Evolutionary conservation across 768 basidiomycete genomes (phyloP), one percentile per base, ranked within the genome.

Genomic region (Gautieria morchelliformis): DNA sequence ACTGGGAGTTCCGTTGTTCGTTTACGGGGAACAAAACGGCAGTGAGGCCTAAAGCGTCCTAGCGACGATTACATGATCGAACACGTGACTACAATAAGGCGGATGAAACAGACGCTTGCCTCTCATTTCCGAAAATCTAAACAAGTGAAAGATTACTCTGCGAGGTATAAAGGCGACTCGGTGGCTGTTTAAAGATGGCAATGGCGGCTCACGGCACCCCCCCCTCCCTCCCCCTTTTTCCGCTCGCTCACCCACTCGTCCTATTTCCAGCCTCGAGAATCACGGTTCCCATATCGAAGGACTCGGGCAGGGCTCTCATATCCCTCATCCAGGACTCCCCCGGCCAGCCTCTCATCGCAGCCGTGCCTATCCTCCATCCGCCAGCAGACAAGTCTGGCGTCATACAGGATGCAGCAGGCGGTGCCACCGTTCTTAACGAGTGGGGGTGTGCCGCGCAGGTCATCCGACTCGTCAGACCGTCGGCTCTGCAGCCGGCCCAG

Each of bases 381-480:
- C 59, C 60, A n/a, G 53, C 60, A 33, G 57, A 66, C 58, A 45
- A 32, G n/a, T 5, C 41, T 30, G 53, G 45, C 19, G 58, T 58
- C 53, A 32, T 39, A 44, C 35, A 63, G 59, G 66, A 66, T n/a
- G 47, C 61, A 10, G 35, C 15, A 1, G 53, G 27, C 51, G 17
- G 59, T n/a, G 65, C 63, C 8, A 61, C 67, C n/a, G 59, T 56
- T 14, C 65, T 75, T 10, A 71, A 81, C 35, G 77, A 80, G 42
- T 84, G 79, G 74, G 89, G 84, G 0, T 82, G 83, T 9, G 81
- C 85, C 10, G 85, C 88, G 10, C 81, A 85, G 33, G 78, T 92
- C 42, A 72, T 85, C 6, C 80, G 87, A 11, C 75, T 92, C 50
- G 80, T 84, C 41, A 78, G 81, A 20, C 83, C 89, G 0, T 73